These are phyloP conservation scores for Mesembryanthemum crystallinum DNA, from an alignment of 148 eudicot species.

Conservation along the genomic window DNA sequence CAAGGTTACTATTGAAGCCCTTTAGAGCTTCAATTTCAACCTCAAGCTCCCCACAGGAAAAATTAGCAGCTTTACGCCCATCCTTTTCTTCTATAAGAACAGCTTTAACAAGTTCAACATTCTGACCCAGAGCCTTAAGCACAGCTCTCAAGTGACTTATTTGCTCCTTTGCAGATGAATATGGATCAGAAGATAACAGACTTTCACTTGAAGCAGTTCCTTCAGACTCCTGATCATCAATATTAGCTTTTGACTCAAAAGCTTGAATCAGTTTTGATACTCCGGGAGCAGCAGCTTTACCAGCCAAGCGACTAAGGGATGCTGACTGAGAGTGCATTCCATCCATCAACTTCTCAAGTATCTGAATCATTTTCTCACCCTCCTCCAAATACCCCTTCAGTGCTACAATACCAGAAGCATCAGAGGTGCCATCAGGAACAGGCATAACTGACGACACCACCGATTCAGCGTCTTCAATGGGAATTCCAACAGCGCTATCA, in stretches of 20 bases:
- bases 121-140: constrained; percentile 43
- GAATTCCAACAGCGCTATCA: constrained; percentile 19
- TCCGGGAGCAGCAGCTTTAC: constrained; percentile 48
- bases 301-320: constrained; percentile 42
- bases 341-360: constrained; percentile 60
- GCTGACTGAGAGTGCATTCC: constrained; percentile 49
- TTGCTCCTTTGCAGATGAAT: constrained; percentile 38
- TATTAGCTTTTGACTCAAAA: constrained; percentile 63
- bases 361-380: constrained; percentile 46
- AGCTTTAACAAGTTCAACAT: constrained; percentile 47
- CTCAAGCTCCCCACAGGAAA: constrained; percentile 45
- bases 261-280: constrained; percentile 84
- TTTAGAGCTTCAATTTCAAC: constrained; percentile 44
- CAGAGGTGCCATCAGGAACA: constrained; percentile 16
- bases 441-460: constrained; percentile 6
- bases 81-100: constrained; percentile 40
- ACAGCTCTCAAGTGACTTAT: constrained; percentile 39
- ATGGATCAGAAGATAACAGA: constrained; percentile 38
- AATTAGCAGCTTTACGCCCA: constrained; percentile 33
- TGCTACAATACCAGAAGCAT: constrained; percentile 32
- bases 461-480: constrained; percentile 16
- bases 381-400: constrained; percentile 52
- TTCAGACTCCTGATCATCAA: constrained; percentile 47
- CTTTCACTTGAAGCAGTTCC: constrained; percentile 34
- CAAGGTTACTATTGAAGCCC: constrained; percentile 45